Conservation (phyloP, 179 eudicot genomes). For the Amaranthus tricolor region DNA sequence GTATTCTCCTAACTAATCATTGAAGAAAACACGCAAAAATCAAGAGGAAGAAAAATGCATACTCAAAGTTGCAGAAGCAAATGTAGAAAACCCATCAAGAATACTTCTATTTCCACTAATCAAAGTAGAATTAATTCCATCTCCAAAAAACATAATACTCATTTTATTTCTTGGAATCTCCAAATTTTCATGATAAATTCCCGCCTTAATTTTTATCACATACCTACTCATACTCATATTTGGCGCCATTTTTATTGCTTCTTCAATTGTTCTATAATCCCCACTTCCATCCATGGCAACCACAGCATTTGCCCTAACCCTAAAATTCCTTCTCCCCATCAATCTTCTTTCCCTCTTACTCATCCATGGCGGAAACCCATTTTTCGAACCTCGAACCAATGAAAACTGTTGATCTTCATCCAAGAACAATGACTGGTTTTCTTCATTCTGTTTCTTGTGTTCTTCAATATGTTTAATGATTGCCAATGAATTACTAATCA, state of each 20-base stretch:
- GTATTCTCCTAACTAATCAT: too few species aligned
- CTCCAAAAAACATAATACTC: slow-evolving; percentile 58
- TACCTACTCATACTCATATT: slow-evolving; percentile 38
- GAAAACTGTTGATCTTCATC: background rate
- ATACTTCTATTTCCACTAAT: slow-evolving; percentile 51
- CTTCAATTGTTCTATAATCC: slow-evolving; percentile 31
- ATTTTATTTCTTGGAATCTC: slow-evolving; percentile 52
- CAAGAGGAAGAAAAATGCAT: slow-evolving; percentile 13
- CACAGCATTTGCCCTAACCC: slow-evolving; percentile 27
- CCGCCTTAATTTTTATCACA: slow-evolving; percentile 52
- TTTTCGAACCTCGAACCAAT: background rate
- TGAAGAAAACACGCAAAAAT: too few species aligned
- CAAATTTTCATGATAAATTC: slow-evolving; percentile 50
- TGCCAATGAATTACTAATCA: slow-evolving; percentile 63
- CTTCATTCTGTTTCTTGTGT: slow-evolving; percentile 4
- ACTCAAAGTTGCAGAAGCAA: slow-evolving; percentile 60
- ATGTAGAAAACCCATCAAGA: slow-evolving; percentile 59
- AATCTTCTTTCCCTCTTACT: slow-evolving; percentile 27
- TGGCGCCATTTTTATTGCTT: slow-evolving; percentile 57
- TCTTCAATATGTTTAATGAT: slow-evolving; percentile 56
- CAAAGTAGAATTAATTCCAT: slow-evolving; percentile 54
- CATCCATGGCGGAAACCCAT: slow-evolving; percentile 33
- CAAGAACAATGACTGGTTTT: background rate
- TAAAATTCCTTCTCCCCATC: slow-evolving; percentile 25
- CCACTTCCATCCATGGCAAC: slow-evolving; percentile 59